Evolutionary conservation across 2,329 filamentous ascomycete genomes (phyloP).

Genomic region (Ilyonectria sp.): DNA sequence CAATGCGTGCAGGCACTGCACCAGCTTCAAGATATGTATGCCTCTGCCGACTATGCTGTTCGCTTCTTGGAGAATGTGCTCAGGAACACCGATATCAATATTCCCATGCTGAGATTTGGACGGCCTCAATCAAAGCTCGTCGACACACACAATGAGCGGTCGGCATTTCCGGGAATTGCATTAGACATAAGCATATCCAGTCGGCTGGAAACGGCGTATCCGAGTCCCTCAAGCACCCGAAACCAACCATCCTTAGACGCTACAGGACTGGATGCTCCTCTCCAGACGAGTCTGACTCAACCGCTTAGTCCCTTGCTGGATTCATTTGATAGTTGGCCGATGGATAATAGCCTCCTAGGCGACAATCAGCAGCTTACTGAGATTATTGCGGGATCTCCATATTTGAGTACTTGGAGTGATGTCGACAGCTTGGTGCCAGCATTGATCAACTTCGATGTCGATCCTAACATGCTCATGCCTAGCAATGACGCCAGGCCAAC

Average conservation of each 20-base stretch:
- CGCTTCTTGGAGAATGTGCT: constrained; percentile 23
- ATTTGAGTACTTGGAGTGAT: background rate
- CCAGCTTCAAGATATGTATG: constrained; percentile 31
- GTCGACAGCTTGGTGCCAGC: constrained; percentile 8
- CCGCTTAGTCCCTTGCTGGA: background rate
- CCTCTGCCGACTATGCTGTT: constrained; percentile 28
- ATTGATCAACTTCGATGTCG: constrained; percentile 18
- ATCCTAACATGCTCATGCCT: constrained; percentile 5
- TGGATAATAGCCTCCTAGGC: too few species aligned
- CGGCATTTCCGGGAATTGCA: too few species aligned
- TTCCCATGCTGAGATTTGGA: constrained; percentile 21
- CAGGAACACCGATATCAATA: constrained; percentile 13
- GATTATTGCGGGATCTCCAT: background rate
- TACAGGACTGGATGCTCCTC: too few species aligned
- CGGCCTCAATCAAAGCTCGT: background rate
- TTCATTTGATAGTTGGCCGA: background rate
- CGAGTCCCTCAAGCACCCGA: background rate
- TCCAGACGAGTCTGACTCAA: background rate
- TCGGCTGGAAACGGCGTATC: background rate
- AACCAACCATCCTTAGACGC: constrained; percentile 4
- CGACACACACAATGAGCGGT: background rate
- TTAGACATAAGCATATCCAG: too few species aligned
- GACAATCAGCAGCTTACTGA: too few species aligned
- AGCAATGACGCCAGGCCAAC: background rate
- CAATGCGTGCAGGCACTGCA: constrained; percentile 30